Evolutionary conservation across 345 rosid species (phyloP), one percentile per base, ranked within the genome.

Genomic region (Eucalyptus erythrocorys): DNA sequence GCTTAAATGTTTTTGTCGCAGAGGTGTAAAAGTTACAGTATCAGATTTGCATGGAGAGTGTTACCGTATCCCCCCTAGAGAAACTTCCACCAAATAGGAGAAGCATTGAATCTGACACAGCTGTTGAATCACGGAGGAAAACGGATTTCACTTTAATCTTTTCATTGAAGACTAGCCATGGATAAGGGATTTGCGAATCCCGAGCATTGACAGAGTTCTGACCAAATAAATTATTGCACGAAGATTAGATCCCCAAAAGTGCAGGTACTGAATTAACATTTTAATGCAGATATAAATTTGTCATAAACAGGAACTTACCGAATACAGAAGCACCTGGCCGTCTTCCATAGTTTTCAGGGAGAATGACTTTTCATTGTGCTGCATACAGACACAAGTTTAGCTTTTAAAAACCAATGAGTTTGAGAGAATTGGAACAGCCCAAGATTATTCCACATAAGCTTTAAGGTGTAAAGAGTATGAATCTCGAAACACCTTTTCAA

Each of bases 321-420:
- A 95, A 89, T 94, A 87, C 48, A 97, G 94, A 92, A 96, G 97
- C 89, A 96, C 99, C 87, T 90, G 95, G 53, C 99, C 99, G 49
- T 97, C 99, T 93, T 97, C 99, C 99, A 97, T 96, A 24, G 99
- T 97, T 95, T 96, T 97, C 88, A 96, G 92, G 50, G 97, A 95
- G 92, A 93, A 94, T 85, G 99, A 94, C 90, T 91, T 96, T 88
- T 93, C 99, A 88, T 93, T 97, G 79, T 94, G 91, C 99, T 96
- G 97, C 89, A 87, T 71, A 89, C 43, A 86, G 64, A 76, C 42
- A 71, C 8, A 71, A 37, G 27, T 71, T 71, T 37, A 71, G 82
- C 82, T 71, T 24, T 71, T 37, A 37, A 71, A 71, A 71, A 37
- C 82, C 26, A 17, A 34, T 19, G 82, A 71, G 13, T 71, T 37